A percentile compares a stretch with the other conserved stretches of the same genome.
Evolutionary conservation across 169 alveolate genomes (phyloP).

Genomic region (Perkinsus olseni): DNA sequence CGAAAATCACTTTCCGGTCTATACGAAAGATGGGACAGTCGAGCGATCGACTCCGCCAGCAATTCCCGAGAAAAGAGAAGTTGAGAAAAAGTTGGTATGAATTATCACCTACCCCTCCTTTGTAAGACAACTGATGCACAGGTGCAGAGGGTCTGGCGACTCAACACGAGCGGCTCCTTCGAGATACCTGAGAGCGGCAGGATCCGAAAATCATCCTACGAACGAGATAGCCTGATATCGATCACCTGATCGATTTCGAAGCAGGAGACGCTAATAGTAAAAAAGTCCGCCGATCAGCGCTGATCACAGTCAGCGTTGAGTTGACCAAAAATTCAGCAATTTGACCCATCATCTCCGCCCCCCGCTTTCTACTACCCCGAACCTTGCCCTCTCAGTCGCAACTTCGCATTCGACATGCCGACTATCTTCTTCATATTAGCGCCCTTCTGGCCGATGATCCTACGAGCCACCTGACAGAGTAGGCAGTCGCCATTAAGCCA

Average conservation of each 20-base stretch:
- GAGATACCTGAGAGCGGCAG: neutral
- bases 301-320: too few relatives aligned
- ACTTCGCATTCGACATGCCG: slow-evolving; percentile 64
- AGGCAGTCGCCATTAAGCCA: neutral
- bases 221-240: too few relatives aligned
- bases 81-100: neutral
- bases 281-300: too few relatives aligned
- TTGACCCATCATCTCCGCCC: too few relatives aligned
- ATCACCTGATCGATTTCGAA: too few relatives aligned
- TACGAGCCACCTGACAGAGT: slow-evolving; percentile 50
- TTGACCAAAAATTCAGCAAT: too few relatives aligned
- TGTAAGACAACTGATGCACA: neutral
- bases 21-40: too few relatives aligned
- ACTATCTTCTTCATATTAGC: slow-evolving; percentile 84
- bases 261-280: too few relatives aligned
- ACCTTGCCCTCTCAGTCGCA: slow-evolving; percentile 85
- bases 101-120: neutral
- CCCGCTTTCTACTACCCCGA: too few relatives aligned
- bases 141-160: neutral
- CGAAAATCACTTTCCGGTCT: too few relatives aligned
- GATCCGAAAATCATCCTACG: too few relatives aligned
- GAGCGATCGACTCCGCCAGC: too few relatives aligned
- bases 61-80: neutral
- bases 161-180: neutral
- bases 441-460: slow-evolving; percentile 76